Conservation (phyloP, 495 filamentous ascomycete species). For the Durotheca rogersii region DNA sequence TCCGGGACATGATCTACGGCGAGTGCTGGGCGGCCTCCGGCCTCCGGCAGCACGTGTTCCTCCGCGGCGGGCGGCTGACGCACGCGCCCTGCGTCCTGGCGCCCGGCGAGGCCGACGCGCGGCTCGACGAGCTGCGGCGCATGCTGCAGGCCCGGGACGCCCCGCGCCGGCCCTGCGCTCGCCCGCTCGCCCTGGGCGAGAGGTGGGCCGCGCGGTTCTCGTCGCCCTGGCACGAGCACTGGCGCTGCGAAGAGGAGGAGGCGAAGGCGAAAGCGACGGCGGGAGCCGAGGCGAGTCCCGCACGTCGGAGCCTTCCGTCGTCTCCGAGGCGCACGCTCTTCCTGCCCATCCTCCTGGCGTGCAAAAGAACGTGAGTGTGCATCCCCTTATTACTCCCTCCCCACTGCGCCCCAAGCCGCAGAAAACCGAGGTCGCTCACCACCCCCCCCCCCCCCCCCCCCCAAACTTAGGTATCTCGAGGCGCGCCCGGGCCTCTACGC, state of each 20-base stretch:
- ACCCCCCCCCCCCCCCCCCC: no score
- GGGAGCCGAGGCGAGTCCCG: background rate
- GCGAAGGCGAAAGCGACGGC: background rate
- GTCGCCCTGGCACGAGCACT: slow-evolving; percentile 4
- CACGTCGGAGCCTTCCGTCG: background rate
- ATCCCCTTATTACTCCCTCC: background rate
- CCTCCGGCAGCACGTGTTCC: slow-evolving; percentile 8
- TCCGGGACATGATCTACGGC: slow-evolving; percentile 8
- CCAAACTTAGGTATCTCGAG: slow-evolving; percentile 30
- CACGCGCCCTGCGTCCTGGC: slow-evolving; percentile 2
- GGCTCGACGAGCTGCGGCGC: slow-evolving; percentile 1
- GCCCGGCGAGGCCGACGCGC: background rate
- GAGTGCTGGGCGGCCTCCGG: slow-evolving; percentile 6
- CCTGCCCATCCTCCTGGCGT: slow-evolving; percentile 26
- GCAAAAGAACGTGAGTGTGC: slow-evolving; percentile 33
- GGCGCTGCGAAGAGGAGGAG: slow-evolving; percentile 4
- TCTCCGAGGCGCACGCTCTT: slow-evolving; percentile 5
- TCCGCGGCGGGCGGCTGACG: background rate
- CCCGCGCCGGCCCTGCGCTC: background rate
- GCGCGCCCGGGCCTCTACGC: slow-evolving; percentile 25
- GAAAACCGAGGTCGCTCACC: background rate
- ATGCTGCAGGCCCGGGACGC: background rate
- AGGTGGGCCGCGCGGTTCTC: slow-evolving; percentile 3
- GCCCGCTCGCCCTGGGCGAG: background rate
- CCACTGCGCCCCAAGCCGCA: background rate